Evolutionary conservation across 148 eudicot species (phyloP).

Genomic region (Persicaria maculosa): DNA sequence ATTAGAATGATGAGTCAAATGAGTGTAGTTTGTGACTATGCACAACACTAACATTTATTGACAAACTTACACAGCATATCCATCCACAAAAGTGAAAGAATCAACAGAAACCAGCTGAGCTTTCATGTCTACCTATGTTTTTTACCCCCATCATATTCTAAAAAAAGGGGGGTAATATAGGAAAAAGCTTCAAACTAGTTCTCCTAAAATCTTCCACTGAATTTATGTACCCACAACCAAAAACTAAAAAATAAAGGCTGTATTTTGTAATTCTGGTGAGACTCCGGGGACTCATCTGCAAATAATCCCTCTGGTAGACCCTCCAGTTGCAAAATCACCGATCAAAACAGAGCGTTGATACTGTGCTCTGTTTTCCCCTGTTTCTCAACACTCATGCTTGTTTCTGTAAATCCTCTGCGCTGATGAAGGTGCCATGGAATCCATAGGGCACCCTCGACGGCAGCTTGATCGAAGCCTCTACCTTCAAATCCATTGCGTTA

Average conservation of each 20-base stretch:
- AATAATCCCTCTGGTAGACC: slow-evolving; percentile 61
- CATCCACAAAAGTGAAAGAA: slow-evolving; percentile 27
- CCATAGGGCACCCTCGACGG: slow-evolving; percentile 85
- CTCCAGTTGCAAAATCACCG: slow-evolving; percentile 15
- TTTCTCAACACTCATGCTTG: slow-evolving; percentile 29
- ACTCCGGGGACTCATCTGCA: slow-evolving; percentile 65
- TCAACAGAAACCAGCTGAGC: slow-evolving; percentile 79
- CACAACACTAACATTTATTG: too few relatives aligned
- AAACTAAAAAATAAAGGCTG: background rate
- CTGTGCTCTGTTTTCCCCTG: slow-evolving; percentile 4
- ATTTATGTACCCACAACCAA: background rate
- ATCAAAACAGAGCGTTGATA: background rate
- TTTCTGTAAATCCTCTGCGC: slow-evolving; percentile 37
- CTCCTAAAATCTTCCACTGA: background rate
- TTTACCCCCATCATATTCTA: background rate
- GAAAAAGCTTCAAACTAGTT: background rate
- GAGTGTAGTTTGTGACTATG: too few relatives aligned
- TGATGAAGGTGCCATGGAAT: slow-evolving; percentile 76
- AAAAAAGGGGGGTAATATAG: background rate
- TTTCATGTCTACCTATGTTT: slow-evolving; percentile 16
- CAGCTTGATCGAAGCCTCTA: slow-evolving; percentile 55
- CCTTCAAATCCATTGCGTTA: slow-evolving; percentile 39
- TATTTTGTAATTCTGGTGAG: slow-evolving; percentile 1
- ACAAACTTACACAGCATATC: background rate
- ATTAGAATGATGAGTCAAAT: too few relatives aligned